phyloP scores from a whole-genome alignment of 176 grass and related monocot genomes.

The Bonia amplexicaulis region DNA sequence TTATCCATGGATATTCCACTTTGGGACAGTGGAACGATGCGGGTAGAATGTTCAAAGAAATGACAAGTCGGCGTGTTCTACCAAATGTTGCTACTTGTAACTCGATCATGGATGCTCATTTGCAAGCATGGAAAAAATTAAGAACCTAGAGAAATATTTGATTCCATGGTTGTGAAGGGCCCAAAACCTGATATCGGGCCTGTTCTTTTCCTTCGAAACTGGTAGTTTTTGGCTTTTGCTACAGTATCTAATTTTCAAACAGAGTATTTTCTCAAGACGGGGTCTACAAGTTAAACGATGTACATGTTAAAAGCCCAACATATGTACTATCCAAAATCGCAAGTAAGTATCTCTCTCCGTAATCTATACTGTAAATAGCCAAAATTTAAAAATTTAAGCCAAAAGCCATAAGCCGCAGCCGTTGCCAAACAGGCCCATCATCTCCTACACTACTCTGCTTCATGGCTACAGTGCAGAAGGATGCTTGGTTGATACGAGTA shows the following conservation, averaged over 20 bases:
- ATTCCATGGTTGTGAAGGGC: not conserved
- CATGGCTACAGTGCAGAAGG: not conserved
- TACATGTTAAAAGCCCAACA: no score
- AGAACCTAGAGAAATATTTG: not conserved
- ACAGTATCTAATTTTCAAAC: no score
- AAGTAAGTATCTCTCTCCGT: no score
- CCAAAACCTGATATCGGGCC: not conserved
- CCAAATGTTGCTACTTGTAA: not conserved
- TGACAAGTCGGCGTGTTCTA: constrained; percentile 1
- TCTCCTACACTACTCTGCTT: not conserved
- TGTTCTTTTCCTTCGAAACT: no score
- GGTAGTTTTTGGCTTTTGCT: no score
- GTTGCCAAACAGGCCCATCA: no score
- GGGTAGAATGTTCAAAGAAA: constrained; percentile 12
- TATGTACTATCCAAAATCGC: no score
- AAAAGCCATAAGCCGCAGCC: no score
- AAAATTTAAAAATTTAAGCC: no score
- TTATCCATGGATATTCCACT: constrained; percentile 20
- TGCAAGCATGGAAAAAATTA: constrained; percentile 10
- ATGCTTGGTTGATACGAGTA: not conserved
- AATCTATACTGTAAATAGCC: no score
- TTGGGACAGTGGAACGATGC: not conserved
- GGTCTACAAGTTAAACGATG: no score
- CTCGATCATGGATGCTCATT: not conserved
- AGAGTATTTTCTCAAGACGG: no score